Conservation (phyloP, 2,329 filamentous ascomycete genomes). For the Leptoxyphium fumago region DNA sequence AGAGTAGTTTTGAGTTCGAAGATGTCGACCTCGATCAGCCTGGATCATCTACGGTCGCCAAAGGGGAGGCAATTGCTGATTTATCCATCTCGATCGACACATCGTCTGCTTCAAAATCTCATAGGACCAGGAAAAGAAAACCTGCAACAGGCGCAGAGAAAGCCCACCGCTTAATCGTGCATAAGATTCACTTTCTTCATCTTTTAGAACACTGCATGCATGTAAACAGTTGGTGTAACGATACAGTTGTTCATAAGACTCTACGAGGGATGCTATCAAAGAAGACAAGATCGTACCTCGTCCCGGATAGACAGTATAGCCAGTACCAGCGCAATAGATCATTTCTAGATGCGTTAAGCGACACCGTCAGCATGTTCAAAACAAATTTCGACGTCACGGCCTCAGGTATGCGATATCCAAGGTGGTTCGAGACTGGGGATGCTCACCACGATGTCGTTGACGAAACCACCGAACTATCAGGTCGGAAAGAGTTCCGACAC, state of each 20-base stretch:
- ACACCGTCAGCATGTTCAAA: constrained; percentile 52
- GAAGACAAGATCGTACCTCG: constrained; percentile 52
- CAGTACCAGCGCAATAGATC: constrained; percentile 66
- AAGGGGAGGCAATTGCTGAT: constrained; percentile 21
- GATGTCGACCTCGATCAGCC: constrained; percentile 36
- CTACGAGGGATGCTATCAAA: constrained; percentile 51
- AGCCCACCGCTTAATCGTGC: constrained; percentile 54
- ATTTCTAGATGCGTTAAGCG: constrained; percentile 63
- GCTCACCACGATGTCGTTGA: constrained; percentile 5
- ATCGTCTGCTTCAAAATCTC: constrained; percentile 18
- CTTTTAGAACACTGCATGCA: constrained; percentile 60
- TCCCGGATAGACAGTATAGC: constrained; percentile 49
- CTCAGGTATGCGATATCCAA: constrained; percentile 51
- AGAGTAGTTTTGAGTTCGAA: constrained; percentile 49
- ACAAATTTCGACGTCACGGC: constrained; percentile 56
- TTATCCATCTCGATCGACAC: constrained; percentile 27
- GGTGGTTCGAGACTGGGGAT: constrained; percentile 41
- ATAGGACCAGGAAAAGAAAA: constrained; percentile 28
- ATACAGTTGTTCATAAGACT: constrained; percentile 19
- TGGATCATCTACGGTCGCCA: constrained; percentile 8
- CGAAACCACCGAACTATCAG: constrained; percentile 26
- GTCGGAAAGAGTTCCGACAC: constrained; percentile 56
- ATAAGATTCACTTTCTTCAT: constrained; percentile 75
- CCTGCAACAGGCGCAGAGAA: constrained; percentile 43
- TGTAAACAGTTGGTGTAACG: constrained; percentile 81